Conservation (phyloP, 2,329 filamentous ascomycete genomes). For the Fusarium mundagurra region DNA sequence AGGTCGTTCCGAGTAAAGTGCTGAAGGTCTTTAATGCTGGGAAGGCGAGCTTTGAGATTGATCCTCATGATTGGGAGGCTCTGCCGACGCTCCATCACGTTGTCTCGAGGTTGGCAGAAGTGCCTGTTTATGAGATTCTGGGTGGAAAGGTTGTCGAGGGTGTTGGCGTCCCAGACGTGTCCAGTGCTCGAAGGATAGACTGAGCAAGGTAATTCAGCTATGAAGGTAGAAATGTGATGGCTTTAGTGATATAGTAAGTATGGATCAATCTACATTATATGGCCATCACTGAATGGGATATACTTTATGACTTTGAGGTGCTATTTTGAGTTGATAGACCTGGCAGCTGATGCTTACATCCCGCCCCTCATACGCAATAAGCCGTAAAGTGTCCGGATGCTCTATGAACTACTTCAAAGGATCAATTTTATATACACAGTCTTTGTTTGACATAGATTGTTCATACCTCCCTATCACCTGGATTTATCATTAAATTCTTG, state of each 20-base stretch:
- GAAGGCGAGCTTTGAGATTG: background rate
- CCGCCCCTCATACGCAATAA: no score
- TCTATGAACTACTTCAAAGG: no score
- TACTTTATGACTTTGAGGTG: background rate
- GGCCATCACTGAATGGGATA: background rate
- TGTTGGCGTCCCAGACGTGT: background rate
- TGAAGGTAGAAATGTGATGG: fast-evolving
- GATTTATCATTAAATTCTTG: background rate
- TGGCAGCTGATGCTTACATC: no score
- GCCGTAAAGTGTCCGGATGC: no score
- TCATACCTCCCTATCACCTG: background rate
- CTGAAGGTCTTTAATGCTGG: background rate
- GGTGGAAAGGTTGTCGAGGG: background rate
- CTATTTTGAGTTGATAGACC: no score
- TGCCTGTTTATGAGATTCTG: background rate
- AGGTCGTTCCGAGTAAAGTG: background rate
- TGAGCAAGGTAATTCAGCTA: background rate
- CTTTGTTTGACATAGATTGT: fast-evolving
- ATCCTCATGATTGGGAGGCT: background rate
- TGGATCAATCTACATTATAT: fast-evolving
- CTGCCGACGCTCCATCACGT: background rate
- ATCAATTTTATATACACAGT: fast-evolving
- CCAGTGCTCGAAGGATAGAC: background rate
- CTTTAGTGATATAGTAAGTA: fast-evolving
- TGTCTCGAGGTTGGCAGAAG: background rate